These are phyloP conservation scores for Periglandula ipomoeae DNA, from an alignment of 2,329 filamentous ascomycete species.

Conservation along the genomic window DNA sequence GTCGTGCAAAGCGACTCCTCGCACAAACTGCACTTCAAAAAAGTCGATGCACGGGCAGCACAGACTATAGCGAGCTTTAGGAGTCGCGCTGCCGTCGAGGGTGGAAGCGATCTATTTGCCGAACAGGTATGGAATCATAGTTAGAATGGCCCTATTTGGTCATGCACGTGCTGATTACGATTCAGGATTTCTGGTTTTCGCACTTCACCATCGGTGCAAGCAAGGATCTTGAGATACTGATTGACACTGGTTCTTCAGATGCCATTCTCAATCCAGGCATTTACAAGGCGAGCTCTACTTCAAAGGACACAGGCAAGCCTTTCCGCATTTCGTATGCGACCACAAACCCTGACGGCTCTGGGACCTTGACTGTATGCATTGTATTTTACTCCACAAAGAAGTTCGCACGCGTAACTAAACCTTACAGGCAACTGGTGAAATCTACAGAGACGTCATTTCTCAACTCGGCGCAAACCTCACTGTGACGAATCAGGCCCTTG, in stretches of 20 bases:
- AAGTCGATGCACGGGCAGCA: not conserved
- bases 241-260: constrained; percentile 13
- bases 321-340: constrained; percentile 13
- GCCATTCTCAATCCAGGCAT: constrained; percentile 12
- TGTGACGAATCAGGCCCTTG: constrained; percentile 9
- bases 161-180: too few relatives aligned
- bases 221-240: constrained; percentile 11
- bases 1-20: not conserved
- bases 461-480: constrained; percentile 12
- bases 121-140: too few relatives aligned
- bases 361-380: not conserved
- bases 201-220: constrained; percentile 13
- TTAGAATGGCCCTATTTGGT: too few relatives aligned
- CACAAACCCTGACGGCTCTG: constrained; percentile 13
- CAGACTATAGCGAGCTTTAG: not conserved
- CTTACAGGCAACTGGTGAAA: constrained; percentile 11
- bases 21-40: not conserved
- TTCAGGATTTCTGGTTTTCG: constrained; percentile 14
- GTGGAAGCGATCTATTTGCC: not conserved
- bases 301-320: constrained; percentile 2
- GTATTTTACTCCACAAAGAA: too few relatives aligned
- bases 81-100: too few relatives aligned
- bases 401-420: too few relatives aligned
- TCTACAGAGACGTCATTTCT: constrained; percentile 11
- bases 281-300: constrained; percentile 10